phyloP scores from a whole-genome alignment of 495 filamentous ascomycete genomes.

The Lasiosphaeris hirsuta region DNA sequence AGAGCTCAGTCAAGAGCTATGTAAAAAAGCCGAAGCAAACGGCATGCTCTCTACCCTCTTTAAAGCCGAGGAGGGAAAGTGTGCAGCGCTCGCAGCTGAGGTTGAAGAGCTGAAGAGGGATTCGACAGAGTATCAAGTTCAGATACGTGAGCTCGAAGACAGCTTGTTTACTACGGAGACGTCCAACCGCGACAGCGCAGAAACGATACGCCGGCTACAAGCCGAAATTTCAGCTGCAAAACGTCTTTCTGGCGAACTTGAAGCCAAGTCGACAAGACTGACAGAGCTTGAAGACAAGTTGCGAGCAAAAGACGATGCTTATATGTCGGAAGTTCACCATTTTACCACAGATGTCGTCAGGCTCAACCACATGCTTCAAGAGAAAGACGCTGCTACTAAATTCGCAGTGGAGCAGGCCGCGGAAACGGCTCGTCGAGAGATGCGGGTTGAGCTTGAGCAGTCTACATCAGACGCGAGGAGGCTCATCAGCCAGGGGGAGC shows the following conservation, averaged over 20 bases:
- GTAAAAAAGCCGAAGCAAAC: conserved; percentile 22
- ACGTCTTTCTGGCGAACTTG: conserved; percentile 12
- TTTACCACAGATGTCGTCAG: conserved; percentile 13
- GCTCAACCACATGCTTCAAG: conserved; percentile 18
- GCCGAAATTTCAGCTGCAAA: background rate
- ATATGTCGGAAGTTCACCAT: conserved; percentile 7
- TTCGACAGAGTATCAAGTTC: conserved; percentile 4
- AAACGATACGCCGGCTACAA: conserved; percentile 3
- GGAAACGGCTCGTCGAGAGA: conserved; percentile 8
- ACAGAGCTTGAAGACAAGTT: conserved; percentile 19
- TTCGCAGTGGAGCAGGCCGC: background rate
- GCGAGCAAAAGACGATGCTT: conserved; percentile 9
- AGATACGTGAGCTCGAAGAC: conserved; percentile 21
- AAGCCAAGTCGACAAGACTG: conserved; percentile 9
- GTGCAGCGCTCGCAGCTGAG: conserved; percentile 8
- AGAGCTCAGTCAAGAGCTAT: conserved; percentile 16
- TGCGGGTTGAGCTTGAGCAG: conserved; percentile 14
- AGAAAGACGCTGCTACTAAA: conserved; percentile 14
- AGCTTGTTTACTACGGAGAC: conserved; percentile 12
- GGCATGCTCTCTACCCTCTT: conserved; percentile 16
- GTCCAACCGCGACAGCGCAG: conserved; percentile 5
- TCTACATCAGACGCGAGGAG: conserved; percentile 4
- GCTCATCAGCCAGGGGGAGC: conserved; percentile 2
- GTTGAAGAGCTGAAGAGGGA: conserved; percentile 8
- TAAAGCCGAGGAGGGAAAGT: conserved; percentile 18